Conservation (phyloP, 805 yeast genomes). For the Lachancea dasiensis region DNA sequence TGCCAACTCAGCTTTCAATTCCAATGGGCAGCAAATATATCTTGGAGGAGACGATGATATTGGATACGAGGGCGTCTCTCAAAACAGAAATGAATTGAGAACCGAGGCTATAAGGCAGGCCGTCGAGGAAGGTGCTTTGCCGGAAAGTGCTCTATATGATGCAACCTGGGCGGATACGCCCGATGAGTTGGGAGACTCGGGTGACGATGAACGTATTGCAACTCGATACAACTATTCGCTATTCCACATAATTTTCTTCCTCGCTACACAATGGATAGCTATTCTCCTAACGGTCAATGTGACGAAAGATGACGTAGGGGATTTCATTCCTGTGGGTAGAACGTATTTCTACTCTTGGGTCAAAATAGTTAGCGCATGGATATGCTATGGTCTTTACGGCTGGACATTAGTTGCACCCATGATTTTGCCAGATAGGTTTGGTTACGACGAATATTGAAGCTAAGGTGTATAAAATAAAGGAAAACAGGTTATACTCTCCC, state of each 20-base stretch:
- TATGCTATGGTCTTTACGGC: slow-evolving; percentile 75
- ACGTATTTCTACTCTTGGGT: slow-evolving; percentile 95
- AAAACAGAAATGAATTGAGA: slow-evolving; percentile 62
- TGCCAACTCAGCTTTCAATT: slow-evolving; percentile 60
- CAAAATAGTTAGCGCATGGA: slow-evolving; percentile 87
- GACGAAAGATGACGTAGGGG: slow-evolving; percentile 73
- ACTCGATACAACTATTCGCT: slow-evolving; percentile 81
- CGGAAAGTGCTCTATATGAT: slow-evolving; percentile 84
- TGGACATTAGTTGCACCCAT: slow-evolving; percentile 95
- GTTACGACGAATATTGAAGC: slow-evolving; percentile 22
- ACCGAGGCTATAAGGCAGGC: slow-evolving; percentile 87
- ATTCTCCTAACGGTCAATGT: slow-evolving; percentile 90
- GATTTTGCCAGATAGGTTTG: slow-evolving; percentile 83
- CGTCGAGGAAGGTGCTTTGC: slow-evolving; percentile 92
- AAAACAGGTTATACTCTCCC: neutral
- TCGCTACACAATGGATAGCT: slow-evolving; percentile 97
- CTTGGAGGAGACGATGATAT: slow-evolving; percentile 30
- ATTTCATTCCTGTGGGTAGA: slow-evolving; percentile 93
- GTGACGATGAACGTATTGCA: slow-evolving; percentile 53
- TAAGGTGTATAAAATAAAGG: neutral
- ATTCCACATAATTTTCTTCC: slow-evolving; percentile 85
- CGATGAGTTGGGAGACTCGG: slow-evolving; percentile 27
- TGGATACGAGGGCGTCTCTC: slow-evolving; percentile 40
- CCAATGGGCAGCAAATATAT: slow-evolving; percentile 33
- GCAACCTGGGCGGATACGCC: slow-evolving; percentile 49